Base-by-base conservation (phyloP, 306 rosid genomes). In the Astragalus membranaceus region DNA sequence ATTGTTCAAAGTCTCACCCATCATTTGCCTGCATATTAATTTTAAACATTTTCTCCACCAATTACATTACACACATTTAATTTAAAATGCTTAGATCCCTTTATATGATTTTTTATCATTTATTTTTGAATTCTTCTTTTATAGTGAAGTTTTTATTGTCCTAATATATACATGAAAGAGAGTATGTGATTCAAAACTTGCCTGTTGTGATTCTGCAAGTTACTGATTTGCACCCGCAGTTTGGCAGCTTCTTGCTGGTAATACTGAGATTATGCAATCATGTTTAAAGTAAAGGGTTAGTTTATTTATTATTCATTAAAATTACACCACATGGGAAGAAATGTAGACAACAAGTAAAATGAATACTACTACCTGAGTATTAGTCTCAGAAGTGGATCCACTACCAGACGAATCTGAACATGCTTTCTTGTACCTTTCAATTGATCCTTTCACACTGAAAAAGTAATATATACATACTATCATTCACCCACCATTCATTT, bases 381-480 rank as follows among this genome's bases (percentile, higher is more conserved):
- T 91, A 70, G 82, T 79, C 85, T 88, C 97, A 15, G 97, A 83
- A 76, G 87, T 67, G 8, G 92, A 84, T 10, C 84, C 86, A 36
- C 69, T 57, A 78, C 69, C 77, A 14, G 92, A 70, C 7, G 96
- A 48, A 83, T 88, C 96, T 26, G 96, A 80, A 16, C 75, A 70
- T 36, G 93, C 94, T 76, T 88, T 90, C 83, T 90, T 93, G 92
- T 93, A 93, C 87, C 97, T 88, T 13, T 85, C 95, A 81, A 93
- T 87, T 23, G 97, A 86, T 33, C 77, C 86, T 76, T 83, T 88
- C 7, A 90, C 98, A 50, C 97, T 93, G 83, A 77, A 69, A 75
- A 14, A 57, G 59, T 49, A 11, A 30, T 26, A 26, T 20, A 20
- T 20, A 20, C 23, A 20, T 20, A 20, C 23, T 13, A 14, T 15